Base-by-base conservation (phyloP, 1,139 yeast species). In the Saccharomycopsis crataegensis region DNA sequence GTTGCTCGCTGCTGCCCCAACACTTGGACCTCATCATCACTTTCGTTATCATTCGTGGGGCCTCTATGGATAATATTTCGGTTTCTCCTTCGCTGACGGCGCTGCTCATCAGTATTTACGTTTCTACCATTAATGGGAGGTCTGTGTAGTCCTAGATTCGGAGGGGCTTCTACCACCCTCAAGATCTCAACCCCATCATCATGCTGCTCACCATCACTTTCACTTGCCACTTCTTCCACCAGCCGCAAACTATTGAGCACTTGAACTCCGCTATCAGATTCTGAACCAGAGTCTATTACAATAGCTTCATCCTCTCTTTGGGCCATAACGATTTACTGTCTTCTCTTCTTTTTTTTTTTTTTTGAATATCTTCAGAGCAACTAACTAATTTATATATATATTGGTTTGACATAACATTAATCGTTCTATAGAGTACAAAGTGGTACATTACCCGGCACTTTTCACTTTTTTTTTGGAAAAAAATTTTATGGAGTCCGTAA, bases 21-120 rank as follows among this genome's bases (percentile, higher is more conserved):
- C 7, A 54, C 46, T 28, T 54, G 55, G 16, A 54, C 57, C 7
- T 54, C 57, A 14, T 53, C 55, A 22, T 51, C 57, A 8, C 28
- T 33, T 7, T 14, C 45, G 4, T 36, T 14, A n/a, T 31, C 41
- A 32, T 42, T 36, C n/a, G 11, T n/a, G 40, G 40, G n/a, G 5
- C 11, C 40, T 11, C n/a, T 36, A 36, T 36, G 11, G 40, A 36
- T 11, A 36, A 11, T 11, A 36, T 36, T 11, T 36, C n/a, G n/a
- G n/a, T 36, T 36, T n/a, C n/a, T 11, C n/a, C n/a, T 36, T 11
- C 40, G 40, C 3, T 43, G 11, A 4, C 28, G 28, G 4, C 28
- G 28, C 28, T 4, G 28, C 4, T 22, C 28, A 22, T 22, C 4
- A 22, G 2, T 22, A 22, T 22, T 22, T 3, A 22, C 28, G 28